Evolutionary conservation across 202 grass and related monocot species (phyloP), one percentile per base, ranked within the genome.

Genomic region (Hordeum pubiflorum): DNA sequence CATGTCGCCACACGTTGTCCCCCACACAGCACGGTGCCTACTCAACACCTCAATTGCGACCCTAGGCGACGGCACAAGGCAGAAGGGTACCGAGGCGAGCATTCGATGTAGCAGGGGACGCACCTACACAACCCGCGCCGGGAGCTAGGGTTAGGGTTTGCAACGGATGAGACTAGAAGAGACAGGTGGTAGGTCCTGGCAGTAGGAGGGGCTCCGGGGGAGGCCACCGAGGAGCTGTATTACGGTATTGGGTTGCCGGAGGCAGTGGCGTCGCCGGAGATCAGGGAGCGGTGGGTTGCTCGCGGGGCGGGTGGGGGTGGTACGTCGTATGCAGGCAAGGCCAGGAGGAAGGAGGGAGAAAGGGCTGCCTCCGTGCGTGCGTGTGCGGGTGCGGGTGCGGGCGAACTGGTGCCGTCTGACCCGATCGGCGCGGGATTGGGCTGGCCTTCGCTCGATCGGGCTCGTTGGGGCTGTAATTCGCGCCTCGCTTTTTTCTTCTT

Each of bases 101-200:
- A 69, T 40, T 34, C 10, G 24, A 75, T 62, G 54, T 43, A 63
- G 61, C 67, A 68, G 69, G 52, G 21, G 24, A 79, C 41, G 61
- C 79, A 86, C 83, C 52, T 86, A 66, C 32, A 34, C 10, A 56
- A 54, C 87, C 69, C 84, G 44, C 71, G 48, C 17, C 52, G 40
- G 69, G 68, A 56, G 58, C 83, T 89, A 86, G 83, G 84, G 88
- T 86, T 86, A 83, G 83, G 84, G 88, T 87, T 87, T 78, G 72
- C 72, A 70, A 13, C 71, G 60, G 71, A 37, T 44, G 33, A 57
- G 80, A 17, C 57, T 15, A 13, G 12, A 40, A 17, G 40, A 65
- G 43, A 1, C 74, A 64, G 60, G 71, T 10, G 10, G 34, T 44
- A 21, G 36, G 55, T 4, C 61, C n/a, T 29, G 66, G 22, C 12